phyloP scores from a whole-genome alignment of 2,329 filamentous ascomycete genomes.

The Parascedosporium putredinis region DNA sequence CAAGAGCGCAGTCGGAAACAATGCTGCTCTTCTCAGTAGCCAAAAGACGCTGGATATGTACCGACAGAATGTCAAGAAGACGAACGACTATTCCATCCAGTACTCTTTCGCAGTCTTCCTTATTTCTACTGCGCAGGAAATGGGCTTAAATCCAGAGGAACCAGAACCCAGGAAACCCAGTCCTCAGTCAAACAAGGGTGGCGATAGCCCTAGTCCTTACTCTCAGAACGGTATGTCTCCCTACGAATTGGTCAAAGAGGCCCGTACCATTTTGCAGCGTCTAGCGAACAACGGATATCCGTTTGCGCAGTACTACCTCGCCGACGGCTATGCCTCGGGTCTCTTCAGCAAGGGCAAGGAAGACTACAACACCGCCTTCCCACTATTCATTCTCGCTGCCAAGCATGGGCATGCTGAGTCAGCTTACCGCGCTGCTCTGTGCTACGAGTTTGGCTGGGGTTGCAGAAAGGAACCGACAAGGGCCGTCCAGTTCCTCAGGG shows the following conservation, averaged over 20 bases:
- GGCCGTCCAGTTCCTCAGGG: conserved; percentile 85
- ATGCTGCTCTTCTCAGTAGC: conserved; percentile 81
- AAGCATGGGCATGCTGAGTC: conserved; percentile 98
- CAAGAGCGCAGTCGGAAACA: conserved; percentile 69
- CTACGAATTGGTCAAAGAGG: conserved; percentile 70
- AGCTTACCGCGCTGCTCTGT: conserved; percentile 82
- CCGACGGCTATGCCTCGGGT: conserved; percentile 86
- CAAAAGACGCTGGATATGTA: conserved; percentile 98
- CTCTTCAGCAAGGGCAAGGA: conserved; percentile 91
- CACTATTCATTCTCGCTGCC: conserved; percentile 82
- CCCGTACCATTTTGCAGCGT: conserved; percentile 77
- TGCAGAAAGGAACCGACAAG: conserved; percentile 82
- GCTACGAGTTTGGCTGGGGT: conserved; percentile 98
- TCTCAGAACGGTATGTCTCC: conserved; percentile 37
- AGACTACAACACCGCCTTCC: conserved; percentile 85
- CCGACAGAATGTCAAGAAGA: conserved; percentile 92
- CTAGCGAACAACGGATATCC: conserved; percentile 83
- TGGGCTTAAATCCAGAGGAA: conserved; percentile 46
- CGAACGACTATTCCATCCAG: conserved; percentile 77
- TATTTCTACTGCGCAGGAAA: conserved; percentile 77
- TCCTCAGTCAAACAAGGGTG: conserved; percentile 35
- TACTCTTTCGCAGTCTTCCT: conserved; percentile 96
- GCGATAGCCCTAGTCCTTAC: conserved; percentile 36
- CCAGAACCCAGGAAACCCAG: conserved; percentile 33
- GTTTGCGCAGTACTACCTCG: conserved; percentile 96